Conservation (phyloP, 805 yeast species). For the Metschnikowia koreensis region DNA sequence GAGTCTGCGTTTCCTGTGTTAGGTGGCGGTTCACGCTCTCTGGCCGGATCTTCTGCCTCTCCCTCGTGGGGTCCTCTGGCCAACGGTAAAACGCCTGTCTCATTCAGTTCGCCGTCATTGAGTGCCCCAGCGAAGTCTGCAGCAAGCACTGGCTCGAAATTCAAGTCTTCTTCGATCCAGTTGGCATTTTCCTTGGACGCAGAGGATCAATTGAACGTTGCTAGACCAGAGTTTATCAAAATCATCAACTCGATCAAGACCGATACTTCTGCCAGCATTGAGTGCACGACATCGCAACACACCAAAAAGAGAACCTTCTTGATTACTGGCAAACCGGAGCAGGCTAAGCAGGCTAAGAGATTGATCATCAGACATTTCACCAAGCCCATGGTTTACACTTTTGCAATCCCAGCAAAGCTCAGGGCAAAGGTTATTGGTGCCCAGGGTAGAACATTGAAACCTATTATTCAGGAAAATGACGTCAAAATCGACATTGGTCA, state of each 20-base stretch:
- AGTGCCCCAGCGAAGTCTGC: constrained; percentile 4
- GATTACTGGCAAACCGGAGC: constrained; percentile 68
- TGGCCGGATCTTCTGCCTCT: constrained; percentile 21
- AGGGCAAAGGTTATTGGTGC: constrained; percentile 83
- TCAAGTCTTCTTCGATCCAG: constrained; percentile 60
- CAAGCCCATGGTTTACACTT: constrained; percentile 60
- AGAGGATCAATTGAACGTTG: constrained; percentile 62
- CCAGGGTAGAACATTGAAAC: constrained; percentile 78
- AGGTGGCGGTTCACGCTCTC: constrained; percentile 41
- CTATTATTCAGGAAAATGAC: constrained; percentile 66
- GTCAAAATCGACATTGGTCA: constrained; percentile 69
- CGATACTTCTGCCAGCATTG: constrained; percentile 63
- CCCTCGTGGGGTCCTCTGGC: constrained; percentile 43
- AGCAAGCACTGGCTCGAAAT: constrained; percentile 20
- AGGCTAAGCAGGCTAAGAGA: constrained; percentile 68
- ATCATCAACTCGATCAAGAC: constrained; percentile 62
- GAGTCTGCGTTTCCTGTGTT: constrained; percentile 65
- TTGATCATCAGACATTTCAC: constrained; percentile 74
- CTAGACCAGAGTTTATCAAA: constrained; percentile 65
- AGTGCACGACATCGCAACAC: constrained; percentile 75
- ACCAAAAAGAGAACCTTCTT: constrained; percentile 80
- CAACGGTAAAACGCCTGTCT: constrained; percentile 22
- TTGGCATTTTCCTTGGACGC: constrained; percentile 75
- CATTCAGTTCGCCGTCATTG: constrained; percentile 21
- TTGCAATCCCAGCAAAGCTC: constrained; percentile 72